Conservation (phyloP, 345 rosid species). For the Camelina laxa region DNA sequence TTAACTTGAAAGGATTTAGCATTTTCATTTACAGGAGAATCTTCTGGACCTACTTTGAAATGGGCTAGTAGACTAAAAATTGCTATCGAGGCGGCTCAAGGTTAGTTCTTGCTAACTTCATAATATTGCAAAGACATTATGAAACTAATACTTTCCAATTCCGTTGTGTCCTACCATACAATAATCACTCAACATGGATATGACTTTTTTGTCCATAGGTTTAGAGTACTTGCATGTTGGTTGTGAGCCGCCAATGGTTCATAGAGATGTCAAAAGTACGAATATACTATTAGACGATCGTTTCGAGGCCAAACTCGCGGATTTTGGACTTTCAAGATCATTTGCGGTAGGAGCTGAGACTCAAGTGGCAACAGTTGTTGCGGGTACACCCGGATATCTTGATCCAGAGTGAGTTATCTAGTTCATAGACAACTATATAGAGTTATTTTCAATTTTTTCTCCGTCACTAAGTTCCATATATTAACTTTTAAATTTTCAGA, state of each 20-base stretch:
- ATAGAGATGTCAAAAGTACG: slow-evolving; percentile 53
- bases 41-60: slow-evolving; percentile 11
- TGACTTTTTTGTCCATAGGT: slow-evolving; percentile 22
- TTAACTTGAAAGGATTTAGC: slow-evolving; percentile 13
- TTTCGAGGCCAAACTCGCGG: slow-evolving; percentile 52
- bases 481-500: slow-evolving; percentile 13
- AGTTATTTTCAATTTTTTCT: background rate
- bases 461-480: background rate
- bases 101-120: background rate
- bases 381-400: slow-evolving; percentile 49
- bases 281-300: slow-evolving; percentile 51
- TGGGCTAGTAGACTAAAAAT: slow-evolving; percentile 41
- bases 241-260: slow-evolving; percentile 53
- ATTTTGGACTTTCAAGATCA: slow-evolving; percentile 56
- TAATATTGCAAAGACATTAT: background rate
- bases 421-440: background rate
- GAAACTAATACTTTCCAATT: background rate
- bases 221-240: slow-evolving; percentile 55
- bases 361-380: slow-evolving; percentile 40
- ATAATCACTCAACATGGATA: slow-evolving; percentile 2
- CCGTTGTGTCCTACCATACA: background rate
- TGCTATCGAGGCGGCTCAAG: slow-evolving; percentile 35
- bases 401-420: slow-evolving; percentile 50
- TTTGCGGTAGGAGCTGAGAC: slow-evolving; percentile 40
- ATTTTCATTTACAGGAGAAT: slow-evolving; percentile 26